A percentile compares a stretch with the other conserved stretches of the same genome.
Evolutionary conservation across 257 asterid genomes (phyloP).

Genomic region (Handroanthus guayacan): DNA sequence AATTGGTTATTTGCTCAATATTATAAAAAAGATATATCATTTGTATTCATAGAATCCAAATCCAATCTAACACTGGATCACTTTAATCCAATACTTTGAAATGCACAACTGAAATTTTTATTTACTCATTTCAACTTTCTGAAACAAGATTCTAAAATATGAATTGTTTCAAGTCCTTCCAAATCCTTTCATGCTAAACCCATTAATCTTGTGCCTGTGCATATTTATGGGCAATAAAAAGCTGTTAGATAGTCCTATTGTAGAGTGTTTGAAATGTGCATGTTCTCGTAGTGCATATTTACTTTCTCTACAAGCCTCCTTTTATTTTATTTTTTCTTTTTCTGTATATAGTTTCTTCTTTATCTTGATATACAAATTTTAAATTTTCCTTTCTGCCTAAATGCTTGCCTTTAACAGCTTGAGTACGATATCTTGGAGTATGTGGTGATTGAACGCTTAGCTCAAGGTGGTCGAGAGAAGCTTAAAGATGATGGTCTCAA

Average conservation of each 20-base stretch:
- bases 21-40: background rate
- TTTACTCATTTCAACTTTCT: background rate
- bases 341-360: background rate
- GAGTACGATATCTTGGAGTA: slow-evolving; percentile 98
- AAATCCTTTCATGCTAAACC: background rate
- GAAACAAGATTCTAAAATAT: background rate
- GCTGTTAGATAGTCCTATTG: background rate
- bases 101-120: background rate
- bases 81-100: background rate
- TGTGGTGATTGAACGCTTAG: slow-evolving; percentile 98
- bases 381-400: slow-evolving; percentile 23
- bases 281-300: slow-evolving; percentile 7
- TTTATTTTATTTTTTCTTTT: background rate
- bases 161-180: background rate
- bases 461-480: slow-evolving; percentile 98
- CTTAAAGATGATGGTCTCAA: slow-evolving; percentile 99
- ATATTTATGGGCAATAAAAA: slow-evolving; percentile 5
- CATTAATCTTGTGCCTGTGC: slow-evolving; percentile 13
- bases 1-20: background rate
- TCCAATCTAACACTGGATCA: background rate
- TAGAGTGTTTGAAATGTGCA: background rate
- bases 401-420: slow-evolving; percentile 62
- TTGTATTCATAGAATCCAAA: background rate
- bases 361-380: background rate
- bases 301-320: slow-evolving; percentile 11